Percentiles rank a stretch among this genome's conserved stretches.
Evolutionary conservation across 2,329 filamentous ascomycete species (phyloP).

Genomic region (Epichloe typhina): DNA sequence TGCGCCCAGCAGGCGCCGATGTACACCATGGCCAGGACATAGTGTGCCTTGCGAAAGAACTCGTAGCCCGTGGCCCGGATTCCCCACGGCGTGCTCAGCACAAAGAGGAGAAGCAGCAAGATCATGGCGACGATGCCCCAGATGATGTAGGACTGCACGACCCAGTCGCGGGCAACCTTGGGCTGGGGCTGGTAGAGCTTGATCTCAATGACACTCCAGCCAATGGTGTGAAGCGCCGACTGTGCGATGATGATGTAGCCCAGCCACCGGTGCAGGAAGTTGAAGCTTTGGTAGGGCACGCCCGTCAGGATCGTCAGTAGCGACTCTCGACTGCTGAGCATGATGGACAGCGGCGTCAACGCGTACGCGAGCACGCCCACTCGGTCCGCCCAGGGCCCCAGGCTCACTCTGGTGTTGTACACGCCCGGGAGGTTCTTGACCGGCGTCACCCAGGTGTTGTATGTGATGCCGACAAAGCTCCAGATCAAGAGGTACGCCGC

Average conservation of each 20-base stretch:
- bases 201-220: slow-evolving; percentile 55
- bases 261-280: slow-evolving; percentile 65
- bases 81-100: slow-evolving; percentile 41
- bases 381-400: slow-evolving; percentile 59
- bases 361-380: slow-evolving; percentile 61
- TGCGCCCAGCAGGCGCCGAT: slow-evolving; percentile 66
- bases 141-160: slow-evolving; percentile 54
- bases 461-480: slow-evolving; percentile 55
- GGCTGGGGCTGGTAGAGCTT: slow-evolving; percentile 62
- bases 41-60: slow-evolving; percentile 63
- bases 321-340: slow-evolving; percentile 56
- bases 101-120: slow-evolving; percentile 46
- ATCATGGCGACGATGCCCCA: slow-evolving; percentile 60
- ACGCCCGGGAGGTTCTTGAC: slow-evolving; percentile 40
- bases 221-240: slow-evolving; percentile 54
- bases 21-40: slow-evolving; percentile 60
- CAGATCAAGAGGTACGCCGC: slow-evolving; percentile 52
- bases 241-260: slow-evolving; percentile 62
- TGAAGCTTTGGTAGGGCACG: slow-evolving; percentile 63
- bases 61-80: slow-evolving; percentile 62
- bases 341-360: slow-evolving; percentile 55
- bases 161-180: slow-evolving; percentile 38
- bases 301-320: slow-evolving; percentile 58
- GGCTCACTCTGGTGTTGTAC: slow-evolving; percentile 49
- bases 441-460: slow-evolving; percentile 57